phyloP scores from a whole-genome alignment of 2,329 filamentous ascomycete species.

The Fusarium chuoi region DNA sequence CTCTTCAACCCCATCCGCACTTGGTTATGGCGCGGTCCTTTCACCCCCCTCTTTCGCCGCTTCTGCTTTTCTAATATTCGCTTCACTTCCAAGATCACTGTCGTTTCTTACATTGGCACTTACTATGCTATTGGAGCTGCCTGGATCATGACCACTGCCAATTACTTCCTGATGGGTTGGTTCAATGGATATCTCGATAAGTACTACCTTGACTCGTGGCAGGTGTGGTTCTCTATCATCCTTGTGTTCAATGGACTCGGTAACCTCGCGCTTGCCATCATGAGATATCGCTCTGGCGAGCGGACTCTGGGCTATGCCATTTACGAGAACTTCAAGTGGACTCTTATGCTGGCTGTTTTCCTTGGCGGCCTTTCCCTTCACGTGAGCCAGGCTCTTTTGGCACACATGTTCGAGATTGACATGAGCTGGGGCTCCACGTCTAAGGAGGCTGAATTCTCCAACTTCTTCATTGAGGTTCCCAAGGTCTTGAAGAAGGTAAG shows the following conservation, averaged over 20 bases:
- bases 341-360: constrained; percentile 79
- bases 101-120: constrained; percentile 81
- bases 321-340: constrained; percentile 78
- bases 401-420: constrained; percentile 86
- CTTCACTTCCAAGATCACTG: constrained; percentile 79
- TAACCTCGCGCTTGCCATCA: constrained; percentile 76
- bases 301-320: constrained; percentile 66
- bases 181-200: constrained; percentile 81
- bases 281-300: constrained; percentile 78
- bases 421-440: constrained; percentile 88
- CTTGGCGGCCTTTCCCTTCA: constrained; percentile 84
- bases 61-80: constrained; percentile 80
- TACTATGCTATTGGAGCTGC: constrained; percentile 83
- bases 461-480: constrained; percentile 87
- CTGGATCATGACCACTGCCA: constrained; percentile 77
- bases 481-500: constrained; percentile 81
- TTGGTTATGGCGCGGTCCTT: constrained; percentile 79
- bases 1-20: constrained; percentile 81
- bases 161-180: constrained; percentile 82
- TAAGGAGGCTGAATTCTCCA: constrained; percentile 83
- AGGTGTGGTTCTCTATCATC: constrained; percentile 83
- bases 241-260: constrained; percentile 81
- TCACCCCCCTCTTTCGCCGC: constrained; percentile 79
- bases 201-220: constrained; percentile 82
- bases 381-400: constrained; percentile 80